These are phyloP conservation scores for Plantago major DNA, from an alignment of 257 asterid species.

Conservation along the genomic window DNA sequence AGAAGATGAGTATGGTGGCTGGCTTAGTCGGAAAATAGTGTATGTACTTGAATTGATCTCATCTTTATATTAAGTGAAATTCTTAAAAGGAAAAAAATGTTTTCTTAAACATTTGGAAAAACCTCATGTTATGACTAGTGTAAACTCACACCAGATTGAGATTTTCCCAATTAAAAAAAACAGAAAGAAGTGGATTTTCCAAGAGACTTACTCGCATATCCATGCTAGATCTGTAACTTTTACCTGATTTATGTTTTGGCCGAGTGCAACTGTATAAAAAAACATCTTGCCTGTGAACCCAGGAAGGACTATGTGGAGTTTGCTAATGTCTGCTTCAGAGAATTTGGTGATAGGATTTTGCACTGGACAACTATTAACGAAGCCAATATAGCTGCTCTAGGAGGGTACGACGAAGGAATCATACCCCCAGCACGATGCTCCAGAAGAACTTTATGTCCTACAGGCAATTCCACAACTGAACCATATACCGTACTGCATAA, in stretches of 20 bases:
- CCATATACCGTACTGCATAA: constrained; percentile 42
- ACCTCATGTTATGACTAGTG: too few species aligned
- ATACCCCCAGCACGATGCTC: constrained; percentile 39
- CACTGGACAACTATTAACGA: constrained; percentile 59
- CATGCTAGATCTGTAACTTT: neutral
- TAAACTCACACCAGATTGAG: too few species aligned
- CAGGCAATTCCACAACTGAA: constrained; percentile 41
- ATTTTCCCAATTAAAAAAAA: too few species aligned
- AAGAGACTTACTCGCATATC: neutral
- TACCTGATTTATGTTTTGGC: neutral
- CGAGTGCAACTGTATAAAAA: neutral
- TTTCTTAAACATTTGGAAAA: too few species aligned
- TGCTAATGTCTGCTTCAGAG: constrained; percentile 53
- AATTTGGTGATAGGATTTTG: constrained; percentile 50
- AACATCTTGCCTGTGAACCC: constrained; percentile 3
- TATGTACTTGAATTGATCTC: constrained; percentile 14
- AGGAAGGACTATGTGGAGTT: constrained; percentile 44
- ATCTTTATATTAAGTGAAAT: too few species aligned
- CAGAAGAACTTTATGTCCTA: constrained; percentile 7
- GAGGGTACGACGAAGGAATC: constrained; percentile 33
- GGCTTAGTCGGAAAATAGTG: constrained; percentile 50
- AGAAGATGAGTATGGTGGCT: constrained; percentile 52
- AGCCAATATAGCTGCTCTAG: constrained; percentile 30
- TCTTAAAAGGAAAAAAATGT: too few species aligned
- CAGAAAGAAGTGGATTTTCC: too few species aligned